Evolutionary conservation across 805 yeast species (phyloP), one percentile per base, ranked within the genome.

Genomic region (Spathaspora girioi): DNA sequence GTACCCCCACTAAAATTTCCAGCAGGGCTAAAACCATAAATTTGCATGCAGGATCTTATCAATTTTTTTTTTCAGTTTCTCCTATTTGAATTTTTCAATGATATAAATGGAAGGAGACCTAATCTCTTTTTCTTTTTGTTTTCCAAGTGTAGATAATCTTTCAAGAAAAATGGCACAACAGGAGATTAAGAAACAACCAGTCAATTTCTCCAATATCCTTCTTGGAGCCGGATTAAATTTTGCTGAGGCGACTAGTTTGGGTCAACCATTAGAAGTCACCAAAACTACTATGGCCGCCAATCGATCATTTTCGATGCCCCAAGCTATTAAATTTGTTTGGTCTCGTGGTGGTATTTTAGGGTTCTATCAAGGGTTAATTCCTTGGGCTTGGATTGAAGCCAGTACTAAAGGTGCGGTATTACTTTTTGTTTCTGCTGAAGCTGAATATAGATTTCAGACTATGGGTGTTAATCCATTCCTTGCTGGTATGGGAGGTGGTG

Each of bases 351-450:
- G 99, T 49, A 62, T 86, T 15, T 66, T 81, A 27, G 99, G 98
- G 0, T 94, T 92, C 74, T 94, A 92, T 73, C 99, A 94, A 70
- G 99, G 99, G 31, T 78, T 94, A 66, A 92, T 93, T 57, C 99
- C 99, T 45, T 94, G 99, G 99, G 99, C 98, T 6, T 92, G 98
- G 97, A 88, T 94, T 60, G 99, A 93, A 71, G 99, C 97, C 9
- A 88, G 97, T n/a, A 94, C 99, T 38, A 94, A 94, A 70, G 99
- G 99, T 68, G 97, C 98, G 5, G 97, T 92, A 7, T 77, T 94
- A 51, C 77, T 94, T 59, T 94, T 94, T 62, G 97, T 91, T 32
- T 86, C 96, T 45, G 84, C 96, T 45, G 98, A 94, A 67, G 88
- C 91, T 48, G 98, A 94, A 71, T 89, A 89, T 69, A 80, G 79